Base-by-base conservation (phyloP, 495 filamentous ascomycete genomes). In the Penicillium simplicissimum region DNA sequence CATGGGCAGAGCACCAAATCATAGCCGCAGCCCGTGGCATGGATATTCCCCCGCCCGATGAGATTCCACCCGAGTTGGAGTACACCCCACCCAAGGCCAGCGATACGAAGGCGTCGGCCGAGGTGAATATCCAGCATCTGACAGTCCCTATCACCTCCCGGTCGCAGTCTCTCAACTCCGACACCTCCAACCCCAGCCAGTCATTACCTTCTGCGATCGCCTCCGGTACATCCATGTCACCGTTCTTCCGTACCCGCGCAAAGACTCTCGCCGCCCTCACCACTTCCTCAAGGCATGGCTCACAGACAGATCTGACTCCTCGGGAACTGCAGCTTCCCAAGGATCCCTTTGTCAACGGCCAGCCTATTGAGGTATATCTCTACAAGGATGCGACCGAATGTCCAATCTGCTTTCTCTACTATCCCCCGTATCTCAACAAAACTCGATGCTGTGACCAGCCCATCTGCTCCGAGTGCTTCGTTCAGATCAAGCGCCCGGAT, bases 381-480 rank as follows among this genome's bases (percentile, higher is more conserved):
- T 98, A 98, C 77, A 96, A 96, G 72, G 86, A 94, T 66, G 87
- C 90, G 17, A 78, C 81, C 40, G 95, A 98, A 76, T 98, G 95
- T 70, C 94, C 96, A 21, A 96, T 98, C 56, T 98, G 95, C 78
- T 96, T 97, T 71, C 77, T 98, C 28, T 94, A 92, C 70, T 98
- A 97, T 66, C 95, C 95, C 3, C 93, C 94, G 2, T 96, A 96
- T 70, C 79, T 98, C n/a, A 98, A 98, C 72, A 90, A 88, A 51
- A 98, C 95, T 3, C 81, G 95, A 64, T 98, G 95, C 71, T 98
- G 95, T 73, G 94, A 96, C 67, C 95, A 98, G 71, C 83, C 92
- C 7, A 98, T 98, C 58, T 98, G 95, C 78, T 98, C 95, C 49
- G 95, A 98, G 77, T 98, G 95, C 72, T 98, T 98, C 67, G 96